Evolutionary conservation across 2,329 filamentous ascomycete genomes (phyloP), one percentile per base, ranked within the genome.

Genomic region (Coniella lustricola): DNA sequence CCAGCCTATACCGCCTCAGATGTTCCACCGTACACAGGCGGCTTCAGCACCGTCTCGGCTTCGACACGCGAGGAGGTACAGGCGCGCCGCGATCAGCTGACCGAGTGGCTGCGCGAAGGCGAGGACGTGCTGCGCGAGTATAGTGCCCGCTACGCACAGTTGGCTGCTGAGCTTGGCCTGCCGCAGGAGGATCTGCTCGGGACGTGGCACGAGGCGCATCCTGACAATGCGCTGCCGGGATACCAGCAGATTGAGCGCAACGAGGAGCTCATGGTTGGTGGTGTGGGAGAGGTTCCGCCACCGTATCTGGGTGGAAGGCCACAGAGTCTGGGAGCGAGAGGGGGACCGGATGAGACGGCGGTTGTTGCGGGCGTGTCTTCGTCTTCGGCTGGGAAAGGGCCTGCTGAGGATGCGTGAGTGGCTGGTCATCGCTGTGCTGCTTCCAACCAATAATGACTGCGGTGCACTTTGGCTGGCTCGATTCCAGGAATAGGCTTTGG

Each of bases 241-340:
- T 63, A 63, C 44, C 56, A 53, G 43, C 44, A 46, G 48, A 48
- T 62, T 35, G 60, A 63, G 54, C 47, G 55, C 37, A 53, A 56
- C 14, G 60, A 63, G 47, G 60, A 63, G 38, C 51, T 62, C 7
- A 61, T 63, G 59, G 60, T 63, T 17, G 60, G 59, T n/a, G 55
- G 55, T 10, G 60, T 62, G 4, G 60, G 60, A 3, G 60, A 63
- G 51, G 57, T 62, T 12, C 59, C 60, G 22, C 60, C 60, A n/a
- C 55, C 55, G 2, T 61, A 61, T 66, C 46, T 65, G 59, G 34
- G 51, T 1, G 44, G 34, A 3, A 18, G 48, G 36, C 44, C 44
- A 32, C 44, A 47, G n/a, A 36, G 18, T 7, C 32, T 36, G 13
- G 44, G 44, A 7, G 4, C 44, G 3, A 40, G 44, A 18, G 37